Evolutionary conservation across 2,329 filamentous ascomycete species (phyloP), one percentile per base, ranked within the genome.

Genomic region (Phaeosphaeria sp.): DNA sequence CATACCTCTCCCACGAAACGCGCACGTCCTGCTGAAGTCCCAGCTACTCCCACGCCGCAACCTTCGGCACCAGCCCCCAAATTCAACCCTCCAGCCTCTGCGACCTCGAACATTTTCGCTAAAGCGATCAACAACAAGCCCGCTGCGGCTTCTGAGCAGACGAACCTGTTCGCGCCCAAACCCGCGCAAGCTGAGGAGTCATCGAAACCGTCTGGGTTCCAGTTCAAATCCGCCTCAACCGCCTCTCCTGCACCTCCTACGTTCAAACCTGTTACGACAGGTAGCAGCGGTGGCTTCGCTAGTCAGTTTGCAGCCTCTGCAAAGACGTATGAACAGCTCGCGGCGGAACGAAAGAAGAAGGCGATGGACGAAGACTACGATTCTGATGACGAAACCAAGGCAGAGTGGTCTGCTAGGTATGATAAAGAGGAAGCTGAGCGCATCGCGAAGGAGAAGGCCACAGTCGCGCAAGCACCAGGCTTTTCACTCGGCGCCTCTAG

Each of bases 301-400:
- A 59, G 57, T 20, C 71, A 74, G 36, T 77, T 76, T 53, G 64
- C 67, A 9, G 68, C 70, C 49, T 66, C 54, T 1, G 69, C 72
- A 9, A 75, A 74, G 59, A 69, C 71, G 0, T 68, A 66, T 25
- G 72, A 76, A 45, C 55, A 75, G 51, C 68, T 75, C 36, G 65
- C 66, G 30, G 69, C 69, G 5, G 73, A 76, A 54, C 71, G 69
- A 7, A 76, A 76, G 63, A 63, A 71, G 55, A 76, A 77, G 57
- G 74, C 68, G 6, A 72, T 66, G 55, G 69, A 68, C 13, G 74
- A 66, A 27, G 74, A 77, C 27, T 76, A 64, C n/a, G 74, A 77
- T 51, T 74, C 70, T 2, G 74, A 78, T 30, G 72, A 76, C 5
- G 74, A 77, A 54, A 71, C 66, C 13, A 62, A 75, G 48, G 73